These are phyloP conservation scores for Xanthoconium purpureum DNA, from an alignment of 768 basidiomycete species.

Conservation along the genomic window DNA sequence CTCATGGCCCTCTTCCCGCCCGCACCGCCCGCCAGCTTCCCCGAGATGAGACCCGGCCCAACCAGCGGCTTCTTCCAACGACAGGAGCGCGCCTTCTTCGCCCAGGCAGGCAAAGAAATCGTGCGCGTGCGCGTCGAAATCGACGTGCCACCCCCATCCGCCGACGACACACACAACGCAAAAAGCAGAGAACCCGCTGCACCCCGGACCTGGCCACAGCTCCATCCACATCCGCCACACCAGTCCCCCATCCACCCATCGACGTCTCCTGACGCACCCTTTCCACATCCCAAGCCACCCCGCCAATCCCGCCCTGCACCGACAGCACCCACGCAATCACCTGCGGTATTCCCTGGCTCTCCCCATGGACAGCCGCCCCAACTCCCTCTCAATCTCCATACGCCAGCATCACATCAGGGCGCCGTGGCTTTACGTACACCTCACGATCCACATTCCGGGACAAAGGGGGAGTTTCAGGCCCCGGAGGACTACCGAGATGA, in stretches of 20 bases:
- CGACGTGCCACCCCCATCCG: conserved; percentile 40
- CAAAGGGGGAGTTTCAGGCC: conserved; percentile 30
- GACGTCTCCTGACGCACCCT: conserved; percentile 32
- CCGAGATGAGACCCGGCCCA: conserved; percentile 57
- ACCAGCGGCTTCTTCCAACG: conserved; percentile 72
- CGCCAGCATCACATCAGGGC: conserved; percentile 24
- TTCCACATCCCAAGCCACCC: conserved; percentile 33
- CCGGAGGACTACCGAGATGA: conserved; percentile 55
- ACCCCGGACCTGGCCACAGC: conserved; percentile 31
- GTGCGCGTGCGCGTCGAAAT: conserved; percentile 72
- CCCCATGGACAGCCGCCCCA: conserved; percentile 34
- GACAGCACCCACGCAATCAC: conserved; percentile 21
- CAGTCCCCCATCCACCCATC: conserved; percentile 25
- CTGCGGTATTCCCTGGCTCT: conserved; percentile 29
- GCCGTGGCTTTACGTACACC: conserved; percentile 41
- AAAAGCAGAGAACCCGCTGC: conserved; percentile 24
- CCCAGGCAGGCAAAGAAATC: conserved; percentile 74
- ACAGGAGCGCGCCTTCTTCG: conserved; percentile 80
- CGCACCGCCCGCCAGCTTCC: conserved; percentile 54
- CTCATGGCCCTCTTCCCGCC: conserved; percentile 84
- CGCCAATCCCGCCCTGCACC: conserved; percentile 27
- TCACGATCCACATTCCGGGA: conserved; percentile 39
- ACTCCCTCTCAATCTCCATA: conserved; percentile 34
- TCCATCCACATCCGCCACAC: conserved; percentile 31
- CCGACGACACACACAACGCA: conserved; percentile 22